Percentiles rank a stretch among this genome's conserved stretches.
phyloP scores from a whole-genome alignment of 805 yeast species.

The Candida nonsorbophila region DNA sequence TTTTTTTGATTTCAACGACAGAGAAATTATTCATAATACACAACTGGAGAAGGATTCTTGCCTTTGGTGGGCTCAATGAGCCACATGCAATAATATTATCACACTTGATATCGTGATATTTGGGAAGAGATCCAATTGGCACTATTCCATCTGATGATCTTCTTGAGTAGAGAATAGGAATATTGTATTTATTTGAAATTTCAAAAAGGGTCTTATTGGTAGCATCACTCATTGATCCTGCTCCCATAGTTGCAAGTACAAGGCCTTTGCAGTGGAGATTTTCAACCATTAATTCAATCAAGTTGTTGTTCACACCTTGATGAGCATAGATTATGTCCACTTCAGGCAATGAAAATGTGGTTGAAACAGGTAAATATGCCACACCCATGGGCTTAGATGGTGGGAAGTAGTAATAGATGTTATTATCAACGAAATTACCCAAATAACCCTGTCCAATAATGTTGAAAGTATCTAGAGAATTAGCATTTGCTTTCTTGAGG shows the following conservation, averaged over 20 bases:
- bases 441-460: conserved; percentile 64
- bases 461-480: conserved; percentile 65
- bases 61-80: conserved; percentile 60
- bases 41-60: conserved; percentile 53
- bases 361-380: conserved; percentile 26
- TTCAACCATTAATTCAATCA: conserved; percentile 43
- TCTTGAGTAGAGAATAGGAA: conserved; percentile 61
- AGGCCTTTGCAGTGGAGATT: conserved; percentile 47
- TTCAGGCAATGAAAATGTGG: conserved; percentile 27
- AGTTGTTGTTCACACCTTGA: conserved; percentile 50
- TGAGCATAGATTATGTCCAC: conserved; percentile 58
- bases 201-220: conserved; percentile 42
- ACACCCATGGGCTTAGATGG: conserved; percentile 53
- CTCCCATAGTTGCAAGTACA: conserved; percentile 67
- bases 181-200: conserved; percentile 26
- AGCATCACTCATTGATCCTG: conserved; percentile 54
- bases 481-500: conserved; percentile 66
- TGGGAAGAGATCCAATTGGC: conserved; percentile 45
- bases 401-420: conserved; percentile 60
- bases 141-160: conserved; percentile 71
- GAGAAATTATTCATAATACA: conserved; percentile 41
- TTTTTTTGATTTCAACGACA: conserved; percentile 33
- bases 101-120: conserved; percentile 12
- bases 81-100: conserved; percentile 55
- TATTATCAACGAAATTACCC: conserved; percentile 65